phyloP scores from a whole-genome alignment of 768 basidiomycete species.

The Rhizopogon rudus region DNA sequence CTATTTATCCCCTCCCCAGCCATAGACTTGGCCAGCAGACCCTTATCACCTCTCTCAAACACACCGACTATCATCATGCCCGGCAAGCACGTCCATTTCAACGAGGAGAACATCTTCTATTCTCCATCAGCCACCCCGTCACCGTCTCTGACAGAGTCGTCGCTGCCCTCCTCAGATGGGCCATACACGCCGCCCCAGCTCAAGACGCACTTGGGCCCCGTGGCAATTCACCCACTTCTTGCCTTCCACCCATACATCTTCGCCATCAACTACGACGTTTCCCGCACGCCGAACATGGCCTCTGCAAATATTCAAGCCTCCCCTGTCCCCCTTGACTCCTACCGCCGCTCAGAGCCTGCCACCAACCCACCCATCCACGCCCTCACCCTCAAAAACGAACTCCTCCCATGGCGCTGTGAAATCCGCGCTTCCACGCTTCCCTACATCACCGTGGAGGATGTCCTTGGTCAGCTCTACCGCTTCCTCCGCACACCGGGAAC shows the following conservation, averaged over 20 bases:
- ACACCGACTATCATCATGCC: slow-evolving; percentile 15
- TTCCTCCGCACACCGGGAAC: slow-evolving; percentile 38
- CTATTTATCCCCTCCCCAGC: too few relatives aligned
- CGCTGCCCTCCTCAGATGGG: slow-evolving; percentile 26
- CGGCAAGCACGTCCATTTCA: slow-evolving; percentile 26
- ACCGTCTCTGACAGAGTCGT: slow-evolving; percentile 23
- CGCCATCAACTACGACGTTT: slow-evolving; percentile 16
- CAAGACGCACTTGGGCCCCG: slow-evolving; percentile 22
- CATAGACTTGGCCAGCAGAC: background rate
- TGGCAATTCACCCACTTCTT: slow-evolving; percentile 25
- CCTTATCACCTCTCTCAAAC: slow-evolving; percentile 6
- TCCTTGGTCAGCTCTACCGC: slow-evolving; percentile 41
- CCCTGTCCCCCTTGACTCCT: slow-evolving; percentile 16
- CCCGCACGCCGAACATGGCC: slow-evolving; percentile 16
- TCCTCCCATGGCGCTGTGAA: slow-evolving; percentile 29
- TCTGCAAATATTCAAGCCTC: slow-evolving; percentile 21
- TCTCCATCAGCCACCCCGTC: slow-evolving; percentile 19
- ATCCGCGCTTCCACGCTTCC: slow-evolving; percentile 23
- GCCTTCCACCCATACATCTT: slow-evolving; percentile 21
- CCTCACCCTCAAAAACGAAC: slow-evolving; percentile 25
- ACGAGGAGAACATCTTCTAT: slow-evolving; percentile 27
- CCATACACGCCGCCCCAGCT: slow-evolving; percentile 26
- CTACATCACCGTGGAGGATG: slow-evolving; percentile 40
- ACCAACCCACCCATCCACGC: slow-evolving; percentile 24
- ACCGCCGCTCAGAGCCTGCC: slow-evolving; percentile 23